Evolutionary conservation across 1,284 basidiomycete species (phyloP).

Genomic region (Ceratobasidium sp.): DNA sequence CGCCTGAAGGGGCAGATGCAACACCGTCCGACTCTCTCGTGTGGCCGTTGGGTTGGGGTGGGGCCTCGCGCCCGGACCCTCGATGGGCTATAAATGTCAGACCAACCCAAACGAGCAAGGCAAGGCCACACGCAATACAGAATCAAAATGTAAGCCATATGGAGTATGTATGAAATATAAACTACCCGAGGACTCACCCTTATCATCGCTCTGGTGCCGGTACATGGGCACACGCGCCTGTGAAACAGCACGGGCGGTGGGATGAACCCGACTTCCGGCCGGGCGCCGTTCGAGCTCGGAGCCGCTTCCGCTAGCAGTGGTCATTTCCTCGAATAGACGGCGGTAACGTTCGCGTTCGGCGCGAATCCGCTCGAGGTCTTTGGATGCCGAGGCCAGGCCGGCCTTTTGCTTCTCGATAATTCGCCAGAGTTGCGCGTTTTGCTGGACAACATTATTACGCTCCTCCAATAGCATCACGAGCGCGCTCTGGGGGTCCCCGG

Average conservation of each 20-base stretch:
- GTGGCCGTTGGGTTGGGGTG: conserved; percentile 21
- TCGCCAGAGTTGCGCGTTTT: conserved; percentile 91
- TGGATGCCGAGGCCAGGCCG: conserved; percentile 64
- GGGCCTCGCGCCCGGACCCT: conserved; percentile 6
- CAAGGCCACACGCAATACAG: neutral
- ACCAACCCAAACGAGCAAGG: conserved; percentile 3
- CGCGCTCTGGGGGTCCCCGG: conserved; percentile 61
- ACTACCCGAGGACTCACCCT: conserved; percentile 50
- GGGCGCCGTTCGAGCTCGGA: conserved; percentile 49
- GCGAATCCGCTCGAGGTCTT: conserved; percentile 80
- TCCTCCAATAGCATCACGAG: conserved; percentile 76
- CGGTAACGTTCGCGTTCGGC: conserved; percentile 69
- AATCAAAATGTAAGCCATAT: conserved; percentile 14
- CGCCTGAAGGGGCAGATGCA: neutral
- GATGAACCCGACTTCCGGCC: conserved; percentile 45
- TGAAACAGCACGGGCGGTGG: conserved; percentile 4
- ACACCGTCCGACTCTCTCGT: neutral
- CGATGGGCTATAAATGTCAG: conserved; percentile 15
- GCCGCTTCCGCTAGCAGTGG: conserved; percentile 46
- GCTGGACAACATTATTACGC: conserved; percentile 75
- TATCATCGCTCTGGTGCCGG: conserved; percentile 35
- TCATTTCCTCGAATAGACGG: conserved; percentile 43
- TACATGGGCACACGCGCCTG: conserved; percentile 5
- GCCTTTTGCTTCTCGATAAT: conserved; percentile 80
- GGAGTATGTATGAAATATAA: neutral